Percentiles rank a stretch among this genome's conserved stretches.
These are phyloP conservation scores for Spizellomyces punctatus DNA, from an alignment of 192 early-diverging fungal genomes.

Conservation along the genomic window DNA sequence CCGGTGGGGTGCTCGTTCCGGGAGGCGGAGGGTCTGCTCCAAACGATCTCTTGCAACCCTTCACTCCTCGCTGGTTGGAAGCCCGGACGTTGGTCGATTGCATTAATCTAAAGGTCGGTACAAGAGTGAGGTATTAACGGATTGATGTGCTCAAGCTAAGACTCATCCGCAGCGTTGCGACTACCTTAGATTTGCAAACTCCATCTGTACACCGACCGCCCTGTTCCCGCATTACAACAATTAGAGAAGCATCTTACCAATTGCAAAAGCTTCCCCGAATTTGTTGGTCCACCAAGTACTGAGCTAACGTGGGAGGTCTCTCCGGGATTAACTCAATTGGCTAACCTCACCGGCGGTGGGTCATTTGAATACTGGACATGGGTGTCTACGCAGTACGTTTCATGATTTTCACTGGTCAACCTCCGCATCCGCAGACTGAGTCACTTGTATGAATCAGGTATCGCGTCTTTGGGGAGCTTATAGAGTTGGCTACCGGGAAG, in stretches of 20 bases:
- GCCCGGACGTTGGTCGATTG: slow-evolving; percentile 73
- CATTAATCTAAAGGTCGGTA: slow-evolving; percentile 71
- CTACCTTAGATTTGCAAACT: slow-evolving; percentile 73
- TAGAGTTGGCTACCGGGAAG: slow-evolving; percentile 68
- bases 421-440: not conserved
- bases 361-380: slow-evolving; percentile 87
- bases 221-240: slow-evolving; percentile 69
- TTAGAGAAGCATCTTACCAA: slow-evolving; percentile 69
- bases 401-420: not conserved
- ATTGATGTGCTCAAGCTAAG: not conserved
- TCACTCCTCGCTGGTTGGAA: slow-evolving; percentile 70
- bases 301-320: not conserved
- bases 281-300: slow-evolving; percentile 35
- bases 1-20: slow-evolving; percentile 47
- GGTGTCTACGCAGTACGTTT: slow-evolving; percentile 72
- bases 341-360: slow-evolving; percentile 59
- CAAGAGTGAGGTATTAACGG: not conserved
- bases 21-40: slow-evolving; percentile 29
- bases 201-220: slow-evolving; percentile 66
- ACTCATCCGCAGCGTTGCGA: too few relatives aligned
- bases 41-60: slow-evolving; percentile 46
- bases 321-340: slow-evolving; percentile 33
- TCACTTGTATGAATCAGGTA: slow-evolving; percentile 42
- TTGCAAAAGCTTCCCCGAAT: slow-evolving; percentile 62
- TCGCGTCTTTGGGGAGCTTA: slow-evolving; percentile 75